phyloP scores from a whole-genome alignment of 805 yeast species.

The Wickerhamiella sergipiensis region DNA sequence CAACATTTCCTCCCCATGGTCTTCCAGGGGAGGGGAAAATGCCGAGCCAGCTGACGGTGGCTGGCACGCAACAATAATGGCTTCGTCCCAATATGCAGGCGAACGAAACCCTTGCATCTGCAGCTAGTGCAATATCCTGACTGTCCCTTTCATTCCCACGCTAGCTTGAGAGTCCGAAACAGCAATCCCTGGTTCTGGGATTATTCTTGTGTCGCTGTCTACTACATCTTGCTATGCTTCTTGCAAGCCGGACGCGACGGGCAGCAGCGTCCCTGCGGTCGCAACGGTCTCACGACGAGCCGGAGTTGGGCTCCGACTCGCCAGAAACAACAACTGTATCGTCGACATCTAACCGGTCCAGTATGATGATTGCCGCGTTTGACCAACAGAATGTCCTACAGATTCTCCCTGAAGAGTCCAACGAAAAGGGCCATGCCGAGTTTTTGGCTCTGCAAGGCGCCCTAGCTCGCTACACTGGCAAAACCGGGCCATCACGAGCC shows the following conservation, averaged over 20 bases:
- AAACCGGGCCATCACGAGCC: constrained; percentile 15
- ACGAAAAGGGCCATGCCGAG: constrained; percentile 5
- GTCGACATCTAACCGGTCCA: constrained; percentile 3
- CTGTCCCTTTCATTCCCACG: neutral
- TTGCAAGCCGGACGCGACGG: neutral
- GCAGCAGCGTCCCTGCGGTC: neutral
- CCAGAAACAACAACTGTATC: constrained; percentile 11
- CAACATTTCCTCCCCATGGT: no score
- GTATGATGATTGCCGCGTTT: neutral
- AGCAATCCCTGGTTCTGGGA: neutral
- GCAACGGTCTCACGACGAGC: neutral
- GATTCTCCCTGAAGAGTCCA: neutral
- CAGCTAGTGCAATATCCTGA: neutral
- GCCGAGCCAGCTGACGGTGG: neutral
- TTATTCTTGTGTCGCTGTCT: neutral
- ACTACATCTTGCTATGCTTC: neutral
- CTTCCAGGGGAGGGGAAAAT: neutral
- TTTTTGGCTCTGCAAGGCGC: constrained; percentile 10
- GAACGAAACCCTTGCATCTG: neutral
- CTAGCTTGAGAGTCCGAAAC: neutral
- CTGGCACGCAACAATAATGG: neutral
- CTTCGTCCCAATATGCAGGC: neutral
- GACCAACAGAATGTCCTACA: neutral
- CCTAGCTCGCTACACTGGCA: constrained; percentile 8
- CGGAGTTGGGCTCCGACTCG: neutral